phyloP scores from a whole-genome alignment of 345 rosid species.

The Atalantia buxifolia region DNA sequence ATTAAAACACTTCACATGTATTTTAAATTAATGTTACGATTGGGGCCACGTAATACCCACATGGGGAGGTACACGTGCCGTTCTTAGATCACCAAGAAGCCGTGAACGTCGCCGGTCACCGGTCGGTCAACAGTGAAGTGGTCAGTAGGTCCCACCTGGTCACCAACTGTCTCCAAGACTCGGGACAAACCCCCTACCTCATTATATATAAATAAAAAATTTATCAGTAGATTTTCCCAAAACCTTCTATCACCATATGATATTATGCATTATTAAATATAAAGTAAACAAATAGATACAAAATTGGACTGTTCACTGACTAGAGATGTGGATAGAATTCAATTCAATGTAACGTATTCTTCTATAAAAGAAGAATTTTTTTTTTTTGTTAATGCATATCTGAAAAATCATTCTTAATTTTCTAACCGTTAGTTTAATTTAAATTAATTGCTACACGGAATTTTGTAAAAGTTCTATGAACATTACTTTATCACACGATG shows the following conservation, averaged over 20 bases:
- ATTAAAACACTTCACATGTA: no score
- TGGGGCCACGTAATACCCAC: constrained; percentile 42
- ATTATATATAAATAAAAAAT: not conserved
- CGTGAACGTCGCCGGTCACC: constrained; percentile 48
- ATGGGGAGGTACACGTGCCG: constrained; percentile 37
- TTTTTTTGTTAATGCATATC: not conserved
- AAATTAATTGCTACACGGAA: not conserved
- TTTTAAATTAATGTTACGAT: not conserved
- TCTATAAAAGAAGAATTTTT: not conserved
- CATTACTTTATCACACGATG: constrained; percentile 8
- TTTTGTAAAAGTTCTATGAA: not conserved
- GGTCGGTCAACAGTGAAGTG: not conserved
- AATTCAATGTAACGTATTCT: not conserved
- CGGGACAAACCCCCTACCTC: constrained; percentile 12
- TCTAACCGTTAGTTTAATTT: not conserved
- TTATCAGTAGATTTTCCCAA: constrained; percentile 5
- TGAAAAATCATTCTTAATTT: not conserved
- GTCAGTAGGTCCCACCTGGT: constrained; percentile 35
- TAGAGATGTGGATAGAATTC: not conserved
- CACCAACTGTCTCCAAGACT: constrained; percentile 27
- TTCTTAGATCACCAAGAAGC: constrained; percentile 21
- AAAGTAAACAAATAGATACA: not conserved
- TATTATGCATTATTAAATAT: not conserved
- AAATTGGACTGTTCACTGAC: not conserved
- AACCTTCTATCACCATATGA: not conserved